Percentiles rank a stretch among this genome's conserved stretches.
Evolutionary conservation across 1,284 basidiomycete species (phyloP).

Genomic region (Gomphus bonarii): DNA sequence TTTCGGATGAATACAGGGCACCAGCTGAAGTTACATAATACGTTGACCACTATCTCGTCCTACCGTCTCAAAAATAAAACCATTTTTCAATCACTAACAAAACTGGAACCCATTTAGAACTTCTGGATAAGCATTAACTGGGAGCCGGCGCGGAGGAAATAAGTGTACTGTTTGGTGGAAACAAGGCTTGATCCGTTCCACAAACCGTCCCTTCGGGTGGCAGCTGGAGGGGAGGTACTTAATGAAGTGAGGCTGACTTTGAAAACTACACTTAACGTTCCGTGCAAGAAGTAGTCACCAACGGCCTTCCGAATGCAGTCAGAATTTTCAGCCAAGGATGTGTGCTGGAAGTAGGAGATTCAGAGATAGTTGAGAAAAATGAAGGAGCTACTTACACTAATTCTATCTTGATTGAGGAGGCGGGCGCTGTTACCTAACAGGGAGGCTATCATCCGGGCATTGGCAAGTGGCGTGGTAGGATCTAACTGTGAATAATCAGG

Average conservation of each 20-base stretch:
- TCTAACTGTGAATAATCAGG: constrained; percentile 13
- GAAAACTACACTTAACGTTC: neutral
- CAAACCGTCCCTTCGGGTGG: neutral
- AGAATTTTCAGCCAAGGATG: neutral
- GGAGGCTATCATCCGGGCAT: constrained; percentile 13
- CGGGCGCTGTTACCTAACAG: constrained; percentile 13
- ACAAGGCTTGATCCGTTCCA: neutral
- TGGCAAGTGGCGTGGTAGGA: constrained; percentile 15
- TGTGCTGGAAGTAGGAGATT: neutral
- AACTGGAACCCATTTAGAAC: too few relatives aligned
- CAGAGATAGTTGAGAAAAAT: neutral
- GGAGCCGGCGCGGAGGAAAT: neutral
- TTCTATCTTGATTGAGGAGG: constrained; percentile 16
- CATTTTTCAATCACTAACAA: too few relatives aligned
- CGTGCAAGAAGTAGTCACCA: neutral
- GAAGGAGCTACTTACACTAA: constrained; percentile 12
- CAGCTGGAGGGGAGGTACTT: neutral
- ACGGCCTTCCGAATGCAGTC: neutral
- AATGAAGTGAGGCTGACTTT: neutral
- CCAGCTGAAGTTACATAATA: too few relatives aligned
- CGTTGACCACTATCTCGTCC: too few relatives aligned
- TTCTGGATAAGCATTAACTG: too few relatives aligned
- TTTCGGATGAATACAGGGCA: too few relatives aligned
- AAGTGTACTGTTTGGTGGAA: neutral
- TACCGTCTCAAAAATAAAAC: too few relatives aligned